These are phyloP conservation scores for Discostella pseudostelligera DNA, from an alignment of 108 stramenopile genomes.

Conservation along the genomic window DNA sequence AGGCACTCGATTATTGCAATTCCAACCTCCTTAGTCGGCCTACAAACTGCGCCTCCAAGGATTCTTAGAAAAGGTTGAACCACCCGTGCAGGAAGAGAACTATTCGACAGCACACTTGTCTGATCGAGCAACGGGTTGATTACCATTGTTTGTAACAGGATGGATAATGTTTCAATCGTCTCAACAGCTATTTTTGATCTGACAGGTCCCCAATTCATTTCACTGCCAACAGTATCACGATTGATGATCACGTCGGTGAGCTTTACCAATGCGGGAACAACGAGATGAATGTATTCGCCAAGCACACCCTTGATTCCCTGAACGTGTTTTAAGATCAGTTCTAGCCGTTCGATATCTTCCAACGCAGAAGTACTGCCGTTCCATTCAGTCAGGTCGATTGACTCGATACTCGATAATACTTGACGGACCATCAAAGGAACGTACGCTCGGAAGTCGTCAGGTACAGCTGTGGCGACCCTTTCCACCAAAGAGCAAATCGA, in stretches of 20 bases:
- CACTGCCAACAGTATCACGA: constrained; percentile 20
- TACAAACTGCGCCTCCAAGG: constrained; percentile 43
- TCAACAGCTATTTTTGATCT: constrained; percentile 50
- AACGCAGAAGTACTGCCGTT: constrained; percentile 6
- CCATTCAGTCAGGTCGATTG: constrained; percentile 66
- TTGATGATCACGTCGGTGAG: constrained; percentile 70
- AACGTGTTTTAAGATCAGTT: constrained; percentile 66
- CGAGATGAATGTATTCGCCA: constrained; percentile 74
- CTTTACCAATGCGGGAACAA: constrained; percentile 84
- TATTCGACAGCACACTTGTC: constrained; percentile 40
- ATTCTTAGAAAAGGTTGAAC: constrained; percentile 81
- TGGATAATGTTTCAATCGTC: constrained; percentile 61
- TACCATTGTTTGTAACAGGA: constrained; percentile 52
- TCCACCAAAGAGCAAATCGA: constrained; percentile 82
- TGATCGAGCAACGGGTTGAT: constrained; percentile 24
- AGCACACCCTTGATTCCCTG: constrained; percentile 67
- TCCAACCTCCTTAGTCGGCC: constrained; percentile 58
- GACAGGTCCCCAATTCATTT: constrained; percentile 14
- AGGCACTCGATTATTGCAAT: constrained; percentile 67
- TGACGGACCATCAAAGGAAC: constrained; percentile 71
- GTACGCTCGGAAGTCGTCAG: constrained; percentile 82
- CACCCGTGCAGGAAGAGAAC: constrained; percentile 64
- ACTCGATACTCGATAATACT: constrained; percentile 67
- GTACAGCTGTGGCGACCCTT: constrained; percentile 78
- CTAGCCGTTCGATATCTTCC: constrained; percentile 49